These are phyloP conservation scores for Xylariaceae sp. DNA, from an alignment of 2,329 filamentous ascomycete genomes.

Conservation along the genomic window DNA sequence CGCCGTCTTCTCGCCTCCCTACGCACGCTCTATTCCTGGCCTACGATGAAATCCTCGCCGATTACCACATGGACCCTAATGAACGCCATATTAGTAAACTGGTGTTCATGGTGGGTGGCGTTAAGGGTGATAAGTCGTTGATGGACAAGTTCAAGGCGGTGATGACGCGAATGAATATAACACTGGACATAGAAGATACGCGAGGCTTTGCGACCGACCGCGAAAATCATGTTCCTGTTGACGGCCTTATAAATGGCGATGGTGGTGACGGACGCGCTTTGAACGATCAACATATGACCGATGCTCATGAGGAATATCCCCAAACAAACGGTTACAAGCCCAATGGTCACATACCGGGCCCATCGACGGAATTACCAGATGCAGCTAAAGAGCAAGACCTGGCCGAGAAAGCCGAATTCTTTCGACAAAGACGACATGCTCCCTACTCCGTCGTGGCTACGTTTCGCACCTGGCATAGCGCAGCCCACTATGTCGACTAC, in stretches of 20 bases:
- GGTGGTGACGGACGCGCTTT: conserved; percentile 17
- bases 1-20: conserved; percentile 59
- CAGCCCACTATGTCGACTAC: conserved; percentile 21
- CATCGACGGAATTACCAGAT: conserved; percentile 6
- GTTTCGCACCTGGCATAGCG: conserved; percentile 30
- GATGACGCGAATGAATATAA: conserved; percentile 64
- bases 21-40: conserved; percentile 75
- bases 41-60: conserved; percentile 70
- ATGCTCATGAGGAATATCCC: conserved; percentile 1
- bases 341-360: not conserved
- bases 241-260: not conserved
- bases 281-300: conserved; percentile 19
- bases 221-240: conserved; percentile 27
- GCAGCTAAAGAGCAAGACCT: conserved; percentile 13
- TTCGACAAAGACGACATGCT: conserved; percentile 24
- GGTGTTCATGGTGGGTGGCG: conserved; percentile 70
- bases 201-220: conserved; percentile 17
- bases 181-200: conserved; percentile 53
- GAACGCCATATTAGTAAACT: conserved; percentile 73
- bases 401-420: conserved; percentile 24
- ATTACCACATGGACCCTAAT: conserved; percentile 64
- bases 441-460: conserved; percentile 25
- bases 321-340: conserved; percentile 4
- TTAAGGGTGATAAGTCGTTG: conserved; percentile 52
- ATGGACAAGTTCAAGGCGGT: conserved; percentile 66